Percentiles rank a stretch among this genome's conserved stretches.
phyloP scores from a whole-genome alignment of 306 rosid species.

The Comarum palustre region DNA sequence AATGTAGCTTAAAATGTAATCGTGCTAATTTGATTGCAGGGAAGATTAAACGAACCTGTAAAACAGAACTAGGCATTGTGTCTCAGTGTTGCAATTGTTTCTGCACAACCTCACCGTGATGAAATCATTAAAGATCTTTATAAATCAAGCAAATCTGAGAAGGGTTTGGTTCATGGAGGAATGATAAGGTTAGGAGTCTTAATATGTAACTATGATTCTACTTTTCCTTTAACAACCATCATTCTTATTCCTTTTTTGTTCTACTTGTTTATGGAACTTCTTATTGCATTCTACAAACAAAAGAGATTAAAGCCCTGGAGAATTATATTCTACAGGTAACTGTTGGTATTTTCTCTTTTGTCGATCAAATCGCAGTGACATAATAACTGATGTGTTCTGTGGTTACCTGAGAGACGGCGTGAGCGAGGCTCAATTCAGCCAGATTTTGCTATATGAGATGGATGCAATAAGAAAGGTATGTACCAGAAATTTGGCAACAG shows the following conservation, averaged over 20 bases:
- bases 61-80: conserved; percentile 82
- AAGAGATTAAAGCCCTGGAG: conserved; percentile 42
- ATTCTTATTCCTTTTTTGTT: not conserved
- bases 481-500: not conserved
- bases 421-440: conserved; percentile 70
- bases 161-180: conserved; percentile 50
- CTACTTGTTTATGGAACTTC: conserved; percentile 45
- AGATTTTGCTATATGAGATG: conserved; percentile 71
- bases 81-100: conserved; percentile 70
- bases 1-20: not conserved
- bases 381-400: not conserved
- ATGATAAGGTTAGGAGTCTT: conserved; percentile 55
- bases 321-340: conserved; percentile 78
- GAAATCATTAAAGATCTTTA: conserved; percentile 76
- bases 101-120: conserved; percentile 58
- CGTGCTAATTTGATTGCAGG: conserved; percentile 30
- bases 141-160: conserved; percentile 13
- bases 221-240: not conserved
- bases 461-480: conserved; percentile 77
- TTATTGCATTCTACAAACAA: conserved; percentile 34
- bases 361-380: not conserved
- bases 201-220: not conserved
- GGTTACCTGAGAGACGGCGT: conserved; percentile 64
- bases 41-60: conserved; percentile 61
- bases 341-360: not conserved